These are phyloP conservation scores for Oleoguttula mirabilis DNA, from an alignment of 495 filamentous ascomycete species.

Conservation along the genomic window DNA sequence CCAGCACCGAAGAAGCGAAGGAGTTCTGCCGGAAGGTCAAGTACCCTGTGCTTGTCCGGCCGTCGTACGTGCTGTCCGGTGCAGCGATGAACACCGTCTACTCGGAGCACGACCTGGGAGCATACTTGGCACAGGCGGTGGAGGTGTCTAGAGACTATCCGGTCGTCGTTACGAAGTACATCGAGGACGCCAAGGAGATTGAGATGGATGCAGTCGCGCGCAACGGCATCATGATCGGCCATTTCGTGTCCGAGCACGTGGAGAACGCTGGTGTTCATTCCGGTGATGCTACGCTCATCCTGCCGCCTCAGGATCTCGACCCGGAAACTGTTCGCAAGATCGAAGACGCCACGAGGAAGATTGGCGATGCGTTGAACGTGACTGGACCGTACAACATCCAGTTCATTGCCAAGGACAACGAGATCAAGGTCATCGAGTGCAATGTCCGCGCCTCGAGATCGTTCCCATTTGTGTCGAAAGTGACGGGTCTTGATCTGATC, in stretches of 20 bases:
- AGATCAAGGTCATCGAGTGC: constrained; percentile 99
- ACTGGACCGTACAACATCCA: constrained; percentile 98
- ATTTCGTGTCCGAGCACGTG: constrained; percentile 93
- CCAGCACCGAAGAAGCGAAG: constrained; percentile 75
- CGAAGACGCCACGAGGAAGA: constrained; percentile 89
- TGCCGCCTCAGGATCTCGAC: constrained; percentile 89
- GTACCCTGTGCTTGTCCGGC: constrained; percentile 89
- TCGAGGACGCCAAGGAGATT: constrained; percentile 93
- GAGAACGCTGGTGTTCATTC: constrained; percentile 98
- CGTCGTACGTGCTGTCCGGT: constrained; percentile 94
- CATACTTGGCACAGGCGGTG: constrained; percentile 78
- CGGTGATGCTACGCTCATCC: constrained; percentile 84
- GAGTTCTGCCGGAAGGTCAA: constrained; percentile 76
- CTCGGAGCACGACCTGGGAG: constrained; percentile 77
- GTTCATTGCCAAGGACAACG: constrained; percentile 98
- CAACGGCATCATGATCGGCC: constrained; percentile 72
- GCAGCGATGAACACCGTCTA: constrained; percentile 99
- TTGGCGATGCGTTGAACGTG: constrained; percentile 85
- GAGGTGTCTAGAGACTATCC: constrained; percentile 94
- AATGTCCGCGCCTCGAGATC: constrained; percentile 93
- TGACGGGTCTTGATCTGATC: constrained; percentile 95
- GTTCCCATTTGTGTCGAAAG: constrained; percentile 97
- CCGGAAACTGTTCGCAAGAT: constrained; percentile 80
- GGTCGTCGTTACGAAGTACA: constrained; percentile 98
- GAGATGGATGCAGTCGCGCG: constrained; percentile 93